Conservation (phyloP, 2,329 filamentous ascomycete species). For the Colletotrichum higginsianum region DNA sequence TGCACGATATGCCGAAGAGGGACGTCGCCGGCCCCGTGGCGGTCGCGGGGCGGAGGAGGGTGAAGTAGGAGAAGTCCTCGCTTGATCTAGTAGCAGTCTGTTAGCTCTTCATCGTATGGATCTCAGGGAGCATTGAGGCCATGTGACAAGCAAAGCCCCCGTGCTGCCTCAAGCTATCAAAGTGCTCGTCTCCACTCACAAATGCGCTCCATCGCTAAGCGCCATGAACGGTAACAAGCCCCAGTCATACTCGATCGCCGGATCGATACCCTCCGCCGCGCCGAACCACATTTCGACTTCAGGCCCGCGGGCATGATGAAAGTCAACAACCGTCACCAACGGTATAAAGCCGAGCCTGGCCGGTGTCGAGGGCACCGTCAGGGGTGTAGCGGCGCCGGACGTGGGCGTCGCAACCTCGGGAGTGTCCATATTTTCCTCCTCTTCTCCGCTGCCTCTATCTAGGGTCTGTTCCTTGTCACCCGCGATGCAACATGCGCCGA, state of each 20-base stretch:
- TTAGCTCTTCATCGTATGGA: slow-evolving; percentile 21
- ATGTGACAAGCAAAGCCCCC: neutral
- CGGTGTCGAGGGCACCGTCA: slow-evolving; percentile 43
- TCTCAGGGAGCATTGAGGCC: neutral
- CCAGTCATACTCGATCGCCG: slow-evolving; percentile 90
- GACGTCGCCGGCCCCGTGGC: slow-evolving; percentile 76
- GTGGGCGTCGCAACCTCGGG: slow-evolving; percentile 38
- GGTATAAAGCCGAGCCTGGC: slow-evolving; percentile 68
- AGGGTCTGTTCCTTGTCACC: neutral
- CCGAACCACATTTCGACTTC: slow-evolving; percentile 96
- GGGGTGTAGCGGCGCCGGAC: slow-evolving; percentile 34
- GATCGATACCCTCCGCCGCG: slow-evolving; percentile 79
- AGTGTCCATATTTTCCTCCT: slow-evolving; percentile 35
- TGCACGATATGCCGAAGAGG: slow-evolving; percentile 96
- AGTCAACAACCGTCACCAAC: slow-evolving; percentile 85
- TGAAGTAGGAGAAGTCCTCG: slow-evolving; percentile 99
- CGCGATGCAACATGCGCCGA: slow-evolving; percentile 9
- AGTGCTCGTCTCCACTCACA: slow-evolving; percentile 70
- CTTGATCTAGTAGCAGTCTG: slow-evolving; percentile 73
- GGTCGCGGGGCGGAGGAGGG: slow-evolving; percentile 78
- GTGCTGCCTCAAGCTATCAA: slow-evolving; percentile 10
- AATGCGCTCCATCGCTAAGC: slow-evolving; percentile 93
- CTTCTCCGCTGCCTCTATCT: slow-evolving; percentile 12
- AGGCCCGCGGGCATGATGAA: slow-evolving; percentile 88
- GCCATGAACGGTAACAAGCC: slow-evolving; percentile 95